Evolutionary conservation across 2,329 filamentous ascomycete genomes (phyloP), one percentile per base, ranked within the genome.

Genomic region (Clarireedia sp.): DNA sequence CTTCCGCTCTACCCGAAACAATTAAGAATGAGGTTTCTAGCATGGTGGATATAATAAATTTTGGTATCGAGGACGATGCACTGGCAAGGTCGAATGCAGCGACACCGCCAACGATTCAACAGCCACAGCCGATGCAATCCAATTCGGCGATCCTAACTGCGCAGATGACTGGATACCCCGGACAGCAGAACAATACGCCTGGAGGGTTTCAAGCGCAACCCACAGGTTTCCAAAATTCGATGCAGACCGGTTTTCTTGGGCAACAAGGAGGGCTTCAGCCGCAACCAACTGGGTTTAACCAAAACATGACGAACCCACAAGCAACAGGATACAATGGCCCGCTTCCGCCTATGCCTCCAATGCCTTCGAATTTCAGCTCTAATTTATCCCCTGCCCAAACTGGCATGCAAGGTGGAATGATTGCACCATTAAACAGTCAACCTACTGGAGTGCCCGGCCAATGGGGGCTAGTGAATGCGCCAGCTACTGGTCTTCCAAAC

Each of bases 41-140:
- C 72, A 97, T 99, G 91, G 94, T 99, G 41, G 94, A 99, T 68
- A 99, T 99, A 55, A 99, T 99, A 68, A 96, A 90, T 57, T 99
- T 99, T 69, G 90, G 86, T 63, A 81, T 96, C 23, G 83, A 82
- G 0, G 94, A 99, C 61, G 86, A 92, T 26, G 75, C 74, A 40
- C 71, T 71, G 41, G 64, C 72, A 17, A 76, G 76, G 53, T 81
- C 76, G 58, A 91, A 89, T 70, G 82, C 82, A 9, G 71, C 75
- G 7, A 73, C 77, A 0, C 73, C 76, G 14, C 77, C 80, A 14
- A 74, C 76, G 2, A 80, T 82, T 56, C 81, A 90, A 62, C 85
- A 88, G 61, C 85, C 86, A 17, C 84, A 87, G 66, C 85, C 86
- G 51, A 87, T 92, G 69, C 71, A 83, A 2, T 90, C 87, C 17